Percentiles rank a stretch among this genome's conserved stretches.
phyloP scores from a whole-genome alignment of 1,139 yeast species.

The Saccharomyces hybrid region DNA sequence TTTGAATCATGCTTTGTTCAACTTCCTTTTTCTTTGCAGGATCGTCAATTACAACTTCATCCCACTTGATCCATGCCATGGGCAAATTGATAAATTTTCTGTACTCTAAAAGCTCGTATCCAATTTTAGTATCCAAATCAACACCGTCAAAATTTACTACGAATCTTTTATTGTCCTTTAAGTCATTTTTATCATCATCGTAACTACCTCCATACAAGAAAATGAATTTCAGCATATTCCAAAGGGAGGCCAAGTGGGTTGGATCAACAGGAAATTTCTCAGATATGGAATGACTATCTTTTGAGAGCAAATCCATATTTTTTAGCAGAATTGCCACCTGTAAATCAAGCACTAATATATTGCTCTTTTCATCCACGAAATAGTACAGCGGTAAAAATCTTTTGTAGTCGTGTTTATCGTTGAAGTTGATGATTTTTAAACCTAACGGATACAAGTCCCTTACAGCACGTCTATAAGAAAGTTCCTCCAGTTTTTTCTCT shows the following conservation, averaged over 20 bases:
- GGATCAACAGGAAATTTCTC: conserved; percentile 9
- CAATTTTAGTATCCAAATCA: conserved; percentile 23
- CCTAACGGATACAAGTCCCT: conserved; percentile 62
- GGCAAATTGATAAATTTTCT: conserved; percentile 42
- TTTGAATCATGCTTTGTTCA: conserved; percentile 14
- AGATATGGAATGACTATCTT: neutral
- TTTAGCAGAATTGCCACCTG: conserved; percentile 55
- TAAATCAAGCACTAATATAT: conserved; percentile 50
- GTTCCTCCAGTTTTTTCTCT: conserved; percentile 37
- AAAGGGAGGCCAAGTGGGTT: conserved; percentile 18
- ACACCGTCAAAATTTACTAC: conserved; percentile 18
- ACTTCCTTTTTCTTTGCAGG: conserved; percentile 2
- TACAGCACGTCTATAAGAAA: conserved; percentile 38
- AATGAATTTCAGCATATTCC: conserved; percentile 25
- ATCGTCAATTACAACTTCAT: conserved; percentile 26
- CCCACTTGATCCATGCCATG: conserved; percentile 43
- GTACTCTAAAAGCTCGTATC: conserved; percentile 38
- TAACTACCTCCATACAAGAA: conserved; percentile 29
- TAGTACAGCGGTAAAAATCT: conserved; percentile 49
- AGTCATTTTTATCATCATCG: conserved; percentile 1
- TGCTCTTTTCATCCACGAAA: conserved; percentile 32
- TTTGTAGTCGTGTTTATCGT: conserved; percentile 28
- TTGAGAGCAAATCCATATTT: conserved; percentile 33
- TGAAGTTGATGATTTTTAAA: conserved; percentile 44
- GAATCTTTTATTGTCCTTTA: conserved; percentile 9